Evolutionary conservation across 495 filamentous ascomycete genomes (phyloP), one percentile per base, ranked within the genome.

Genomic region (Choiromyces venosus): DNA sequence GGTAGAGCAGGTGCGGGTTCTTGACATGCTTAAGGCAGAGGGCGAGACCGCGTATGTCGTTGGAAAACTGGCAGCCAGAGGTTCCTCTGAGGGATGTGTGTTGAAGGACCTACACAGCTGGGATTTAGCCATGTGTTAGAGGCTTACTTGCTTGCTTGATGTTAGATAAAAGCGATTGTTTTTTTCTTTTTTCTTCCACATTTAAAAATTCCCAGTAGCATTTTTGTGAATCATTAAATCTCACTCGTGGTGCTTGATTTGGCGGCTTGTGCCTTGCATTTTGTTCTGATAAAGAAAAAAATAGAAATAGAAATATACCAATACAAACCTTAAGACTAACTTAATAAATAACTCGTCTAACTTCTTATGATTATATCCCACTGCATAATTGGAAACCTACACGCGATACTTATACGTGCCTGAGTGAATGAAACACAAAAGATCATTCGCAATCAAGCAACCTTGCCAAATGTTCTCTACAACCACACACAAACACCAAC

Each of bases 21-120:
- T 86, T 36, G 76, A 75, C 52, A 84, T 86, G 10, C 82, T 97
- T 46, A 82, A 86, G 80, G 83, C 81, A 29, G 84, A 86, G 38
- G 95, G 93, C 18, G 94, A 99, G 86, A 90, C 80, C 46, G 91
- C 94, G 21, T 91, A 88, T 76, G 83, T 81, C n/a, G 87, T 97
- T 74, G 95, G 95, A 36, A 87, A 83, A 81, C 83, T 99, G 56
- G 82, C 87, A 33, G 68, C 79, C 44, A 85, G 88, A 69, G 81
- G 81, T 25, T 84, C 84, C 37, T 85, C 83, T 12, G 86, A 84
- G 18, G 91, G 88, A 16, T 94, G 92, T 81, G 83, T 91, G 4
- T 80, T 97, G 72, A 84, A 83, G 71, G 89, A 89, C 66, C 81
- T 96, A 77, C 88, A 92, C 74, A 85, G 83, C 46, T 99, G 94